These are phyloP conservation scores for Spizellomyces sp. DNA, from an alignment of 192 early-diverging fungal species.

Conservation along the genomic window DNA sequence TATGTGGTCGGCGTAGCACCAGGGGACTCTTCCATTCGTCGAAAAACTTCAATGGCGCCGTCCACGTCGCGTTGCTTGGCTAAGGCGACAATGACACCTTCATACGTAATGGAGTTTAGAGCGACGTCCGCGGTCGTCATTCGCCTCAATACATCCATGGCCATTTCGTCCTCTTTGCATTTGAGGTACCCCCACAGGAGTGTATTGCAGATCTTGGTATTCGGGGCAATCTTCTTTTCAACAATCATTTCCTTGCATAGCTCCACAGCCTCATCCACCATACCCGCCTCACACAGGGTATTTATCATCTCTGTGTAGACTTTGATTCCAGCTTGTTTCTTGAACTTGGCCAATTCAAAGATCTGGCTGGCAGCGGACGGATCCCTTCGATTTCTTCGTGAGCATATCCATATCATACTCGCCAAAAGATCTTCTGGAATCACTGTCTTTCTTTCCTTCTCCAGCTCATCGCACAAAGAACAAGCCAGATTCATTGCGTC, in stretches of 20 bases:
- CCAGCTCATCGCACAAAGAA: too few relatives aligned
- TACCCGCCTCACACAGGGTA: background rate
- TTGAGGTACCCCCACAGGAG: slow-evolving; percentile 12
- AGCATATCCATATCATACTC: too few relatives aligned
- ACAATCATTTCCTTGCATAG: background rate
- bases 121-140: background rate
- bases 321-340: background rate
- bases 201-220: slow-evolving; percentile 2
- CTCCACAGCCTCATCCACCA: background rate
- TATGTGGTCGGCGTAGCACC: background rate
- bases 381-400: too few relatives aligned
- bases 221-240: background rate
- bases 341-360: background rate
- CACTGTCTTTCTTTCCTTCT: too few relatives aligned
- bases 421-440: too few relatives aligned
- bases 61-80: background rate
- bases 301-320: background rate
- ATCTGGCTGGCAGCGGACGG: background rate
- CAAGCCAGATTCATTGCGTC: too few relatives aligned
- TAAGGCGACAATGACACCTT: slow-evolving; percentile 14
- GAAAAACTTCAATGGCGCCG: slow-evolving; percentile 7
- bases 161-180: background rate
- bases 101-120: background rate
- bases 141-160: background rate
- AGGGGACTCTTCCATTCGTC: background rate